phyloP scores from a whole-genome alignment of 805 yeast genomes.

The Lachancea fermentati region DNA sequence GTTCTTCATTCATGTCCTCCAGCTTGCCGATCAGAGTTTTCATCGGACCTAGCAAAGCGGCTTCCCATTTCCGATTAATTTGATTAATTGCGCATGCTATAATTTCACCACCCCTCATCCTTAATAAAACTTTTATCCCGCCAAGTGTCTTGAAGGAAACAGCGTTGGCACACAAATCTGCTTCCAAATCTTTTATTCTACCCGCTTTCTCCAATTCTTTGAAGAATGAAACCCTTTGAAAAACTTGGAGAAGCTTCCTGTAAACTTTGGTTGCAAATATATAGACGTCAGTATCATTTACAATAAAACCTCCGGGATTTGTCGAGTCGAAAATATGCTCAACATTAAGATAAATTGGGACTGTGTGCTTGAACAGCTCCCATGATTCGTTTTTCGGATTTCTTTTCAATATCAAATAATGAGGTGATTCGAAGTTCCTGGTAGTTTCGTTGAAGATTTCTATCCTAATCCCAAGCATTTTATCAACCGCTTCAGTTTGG shows the following conservation, averaged over 20 bases:
- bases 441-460: slow-evolving; percentile 32
- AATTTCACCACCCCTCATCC: slow-evolving; percentile 16
- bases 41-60: slow-evolving; percentile 22
- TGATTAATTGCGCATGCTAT: slow-evolving; percentile 14
- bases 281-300: slow-evolving; percentile 18
- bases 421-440: slow-evolving; percentile 31
- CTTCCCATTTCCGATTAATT: slow-evolving; percentile 12
- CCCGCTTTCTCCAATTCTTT: slow-evolving; percentile 12
- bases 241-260: slow-evolving; percentile 13
- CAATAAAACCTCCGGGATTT: slow-evolving; percentile 11
- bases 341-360: slow-evolving; percentile 30
- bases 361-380: slow-evolving; percentile 35
- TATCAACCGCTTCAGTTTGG: slow-evolving; percentile 10
- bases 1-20: not conserved
- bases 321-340: slow-evolving; percentile 15
- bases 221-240: slow-evolving; percentile 14
- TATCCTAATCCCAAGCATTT: slow-evolving; percentile 36
- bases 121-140: slow-evolving; percentile 13
- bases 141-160: slow-evolving; percentile 12
- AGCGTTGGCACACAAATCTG: slow-evolving; percentile 12
- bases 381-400: slow-evolving; percentile 25
- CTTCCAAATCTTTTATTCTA: slow-evolving; percentile 13
- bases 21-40: slow-evolving; percentile 11
- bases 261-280: slow-evolving; percentile 26
- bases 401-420: slow-evolving; percentile 33